phyloP scores from a whole-genome alignment of 441 rosid species.

The Dalechampia spathulata region DNA sequence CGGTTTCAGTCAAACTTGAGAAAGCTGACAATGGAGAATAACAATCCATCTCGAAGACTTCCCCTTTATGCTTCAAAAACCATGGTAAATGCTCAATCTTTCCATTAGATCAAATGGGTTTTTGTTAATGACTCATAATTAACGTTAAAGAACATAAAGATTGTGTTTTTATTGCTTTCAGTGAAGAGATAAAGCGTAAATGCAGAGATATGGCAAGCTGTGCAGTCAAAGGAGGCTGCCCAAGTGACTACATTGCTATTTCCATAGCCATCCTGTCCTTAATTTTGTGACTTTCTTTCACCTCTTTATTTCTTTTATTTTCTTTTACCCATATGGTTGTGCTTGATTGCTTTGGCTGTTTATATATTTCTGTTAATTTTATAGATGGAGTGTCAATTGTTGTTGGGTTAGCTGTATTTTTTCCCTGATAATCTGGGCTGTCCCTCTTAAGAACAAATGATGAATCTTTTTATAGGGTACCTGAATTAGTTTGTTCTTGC shows the following conservation, averaged over 20 bases:
- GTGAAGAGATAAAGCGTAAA: not conserved
- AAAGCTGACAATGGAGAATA: too few species aligned
- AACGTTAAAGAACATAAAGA: not conserved
- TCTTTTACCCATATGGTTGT: not conserved
- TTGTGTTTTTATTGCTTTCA: not conserved
- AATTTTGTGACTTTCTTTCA: conserved; percentile 34
- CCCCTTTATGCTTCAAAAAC: conserved; percentile 5
- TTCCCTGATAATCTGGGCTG: too few species aligned
- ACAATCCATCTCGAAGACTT: not conserved
- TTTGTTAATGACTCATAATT: not conserved
- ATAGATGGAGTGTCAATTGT: not conserved
- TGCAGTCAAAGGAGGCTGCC: conserved; percentile 63
- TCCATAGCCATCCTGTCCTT: conserved; percentile 45
- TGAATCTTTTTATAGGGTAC: not conserved
- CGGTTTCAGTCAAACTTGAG: not conserved
- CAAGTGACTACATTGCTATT: conserved; percentile 72
- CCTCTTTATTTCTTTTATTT: not conserved
- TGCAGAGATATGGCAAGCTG: conserved; percentile 42
- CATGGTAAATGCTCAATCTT: not conserved
- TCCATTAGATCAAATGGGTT: conserved; percentile 3
- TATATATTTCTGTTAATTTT: not conserved
- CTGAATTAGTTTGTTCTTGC: not conserved
- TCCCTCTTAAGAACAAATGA: too few species aligned
- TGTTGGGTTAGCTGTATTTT: not conserved
- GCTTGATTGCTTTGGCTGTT: not conserved